Evolutionary conservation across 2,329 filamentous ascomycete species (phyloP).

Genomic region (Graphiopsis chlorocephala): DNA sequence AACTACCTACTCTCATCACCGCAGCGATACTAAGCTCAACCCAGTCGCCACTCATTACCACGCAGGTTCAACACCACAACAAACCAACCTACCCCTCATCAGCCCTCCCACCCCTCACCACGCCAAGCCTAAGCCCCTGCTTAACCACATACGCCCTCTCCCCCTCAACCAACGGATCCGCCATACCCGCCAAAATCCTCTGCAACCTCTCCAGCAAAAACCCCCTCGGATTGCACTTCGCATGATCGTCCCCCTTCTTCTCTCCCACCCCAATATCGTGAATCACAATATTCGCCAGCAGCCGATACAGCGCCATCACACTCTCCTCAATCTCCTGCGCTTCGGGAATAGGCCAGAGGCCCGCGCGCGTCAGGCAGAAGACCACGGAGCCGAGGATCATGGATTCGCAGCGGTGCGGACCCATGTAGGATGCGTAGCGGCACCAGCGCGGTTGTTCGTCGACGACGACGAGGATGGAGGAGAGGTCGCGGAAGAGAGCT

Average conservation of each 20-base stretch:
- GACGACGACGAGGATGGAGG: conserved; percentile 12
- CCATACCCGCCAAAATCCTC: conserved; percentile 17
- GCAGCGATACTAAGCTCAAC: not conserved
- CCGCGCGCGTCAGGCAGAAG: conserved; percentile 35
- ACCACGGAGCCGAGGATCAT: conserved; percentile 39
- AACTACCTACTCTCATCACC: not conserved
- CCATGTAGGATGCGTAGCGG: conserved; percentile 36
- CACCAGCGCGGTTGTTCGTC: conserved; percentile 32
- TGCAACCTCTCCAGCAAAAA: conserved; percentile 19
- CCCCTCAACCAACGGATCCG: conserved; percentile 2
- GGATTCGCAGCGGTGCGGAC: conserved; percentile 37
- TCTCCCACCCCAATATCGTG: conserved; percentile 19
- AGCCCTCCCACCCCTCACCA: not conserved
- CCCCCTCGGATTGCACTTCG: conserved; percentile 17
- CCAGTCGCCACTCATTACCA: not conserved
- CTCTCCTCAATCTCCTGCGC: conserved; percentile 11
- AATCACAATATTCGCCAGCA: conserved; percentile 17
- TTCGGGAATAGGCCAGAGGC: conserved; percentile 31
- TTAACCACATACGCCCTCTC: not conserved
- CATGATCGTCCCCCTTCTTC: conserved; percentile 17
- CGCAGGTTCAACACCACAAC: not conserved
- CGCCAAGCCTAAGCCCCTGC: not conserved
- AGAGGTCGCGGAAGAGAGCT: conserved; percentile 12
- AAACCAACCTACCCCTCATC: not conserved
- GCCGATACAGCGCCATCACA: conserved; percentile 13